These are phyloP conservation scores for Diplodia scrobiculata DNA, from an alignment of 2,329 filamentous ascomycete species.

Conservation along the genomic window DNA sequence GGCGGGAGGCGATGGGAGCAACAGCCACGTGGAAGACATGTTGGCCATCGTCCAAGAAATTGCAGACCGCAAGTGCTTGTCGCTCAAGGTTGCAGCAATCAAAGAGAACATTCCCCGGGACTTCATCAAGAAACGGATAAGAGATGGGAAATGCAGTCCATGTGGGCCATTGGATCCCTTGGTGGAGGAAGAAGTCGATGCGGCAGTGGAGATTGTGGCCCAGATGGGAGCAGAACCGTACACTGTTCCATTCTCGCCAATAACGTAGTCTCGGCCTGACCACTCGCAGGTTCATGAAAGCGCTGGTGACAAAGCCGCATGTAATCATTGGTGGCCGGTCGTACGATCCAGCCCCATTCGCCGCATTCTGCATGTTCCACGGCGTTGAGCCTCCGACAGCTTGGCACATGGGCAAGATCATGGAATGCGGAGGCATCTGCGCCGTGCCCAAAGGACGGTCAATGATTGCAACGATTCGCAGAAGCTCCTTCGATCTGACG, in stretches of 20 bases:
- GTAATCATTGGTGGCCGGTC: slow-evolving; percentile 52
- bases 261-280: too few relatives aligned
- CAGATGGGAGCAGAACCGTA: neutral
- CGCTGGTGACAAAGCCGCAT: slow-evolving; percentile 42
- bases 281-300: neutral
- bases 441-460: slow-evolving; percentile 52
- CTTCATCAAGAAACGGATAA: neutral
- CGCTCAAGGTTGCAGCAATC: neutral
- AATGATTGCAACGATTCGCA: slow-evolving; percentile 49
- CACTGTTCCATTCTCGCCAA: too few relatives aligned
- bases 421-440: slow-evolving; percentile 57
- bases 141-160: neutral
- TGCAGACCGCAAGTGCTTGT: too few relatives aligned
- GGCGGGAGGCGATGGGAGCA: slow-evolving; percentile 53
- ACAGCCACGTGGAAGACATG: slow-evolving; percentile 50
- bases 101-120: neutral
- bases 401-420: slow-evolving; percentile 59
- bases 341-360: slow-evolving; percentile 37
- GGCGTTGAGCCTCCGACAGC: slow-evolving; percentile 9
- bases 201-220: neutral
- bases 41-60: slow-evolving; percentile 42
- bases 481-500: slow-evolving; percentile 53
- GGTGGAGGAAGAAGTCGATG: neutral
- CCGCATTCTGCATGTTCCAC: slow-evolving; percentile 32
- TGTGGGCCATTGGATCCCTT: neutral